Base-by-base conservation (phyloP, 257 asterid genomes). In the Primulina huaijiensis region DNA sequence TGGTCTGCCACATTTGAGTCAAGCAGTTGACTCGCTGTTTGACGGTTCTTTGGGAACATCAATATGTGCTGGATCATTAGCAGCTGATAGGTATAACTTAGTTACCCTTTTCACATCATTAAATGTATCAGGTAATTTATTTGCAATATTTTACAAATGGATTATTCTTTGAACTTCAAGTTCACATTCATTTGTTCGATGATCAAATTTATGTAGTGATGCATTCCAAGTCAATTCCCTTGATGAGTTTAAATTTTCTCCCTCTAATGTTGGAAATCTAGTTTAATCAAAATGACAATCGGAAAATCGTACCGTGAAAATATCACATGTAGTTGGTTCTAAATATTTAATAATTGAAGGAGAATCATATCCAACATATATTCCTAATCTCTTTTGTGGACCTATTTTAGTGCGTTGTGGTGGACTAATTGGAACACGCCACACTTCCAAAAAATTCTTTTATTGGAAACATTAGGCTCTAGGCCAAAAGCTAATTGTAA, bases 401-500 rank as follows among this genome's bases (percentile, higher is more conserved):
- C 1, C 65, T 46, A 61, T 61, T 17, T 61, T 61, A 8, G 65
- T 30, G 8, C 46, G 65, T 27, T 61, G 19, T 61, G 65, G 65
- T 10, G 65, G 43, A 21, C 9, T 1, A 29, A 61, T 61, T 12
- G 65, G 43, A 6, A 61, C 65, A 30, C 21, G 30, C 23, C 19
- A 43, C 40, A 30, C 65, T 30, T 2, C 25, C 21, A 30, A 61
- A 61, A 8, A 30, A 20, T 17, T 38, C 1, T 61, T 61, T 30
- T 2, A 61, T 29, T 43, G 65, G 11, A 29, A 61, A 27, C 30
- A 29, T 61, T 29, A 25, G 20, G 65, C 30, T 61, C 65, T 1
- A 30, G 46, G 30, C 65, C 65, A 7, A 20, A 27, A 61, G 72
- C 79, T 33, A 68, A 25, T n/a, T 31, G 64, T 9, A 29, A 7